Conservation (phyloP, 345 rosid genomes). For the Mangifera indica region DNA sequence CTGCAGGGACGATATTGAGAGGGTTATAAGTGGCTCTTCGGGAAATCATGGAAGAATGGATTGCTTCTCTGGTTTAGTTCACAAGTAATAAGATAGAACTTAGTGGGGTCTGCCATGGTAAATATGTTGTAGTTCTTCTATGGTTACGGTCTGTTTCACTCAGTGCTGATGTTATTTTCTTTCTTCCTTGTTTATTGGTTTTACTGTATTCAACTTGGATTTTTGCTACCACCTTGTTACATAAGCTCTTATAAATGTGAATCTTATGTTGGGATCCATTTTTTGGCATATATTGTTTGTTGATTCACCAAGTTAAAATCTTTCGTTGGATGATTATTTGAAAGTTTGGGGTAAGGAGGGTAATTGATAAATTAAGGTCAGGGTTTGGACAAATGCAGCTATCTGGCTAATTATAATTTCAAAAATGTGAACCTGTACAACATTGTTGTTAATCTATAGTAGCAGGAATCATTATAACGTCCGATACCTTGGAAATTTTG, state of each 20-base stretch:
- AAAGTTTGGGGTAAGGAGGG: too few species aligned
- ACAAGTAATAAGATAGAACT: neutral
- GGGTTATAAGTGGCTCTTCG: neutral
- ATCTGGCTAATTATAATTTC: too few species aligned
- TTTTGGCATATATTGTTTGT: neutral
- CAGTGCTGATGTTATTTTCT: neutral
- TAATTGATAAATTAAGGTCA: too few species aligned
- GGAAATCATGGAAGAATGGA: neutral
- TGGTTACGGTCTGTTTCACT: neutral
- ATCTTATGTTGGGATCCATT: neutral
- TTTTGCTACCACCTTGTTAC: neutral
- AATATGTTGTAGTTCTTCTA: neutral
- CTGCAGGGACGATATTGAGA: conserved; percentile 43
- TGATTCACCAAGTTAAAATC: too few species aligned
- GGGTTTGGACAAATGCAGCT: too few species aligned
- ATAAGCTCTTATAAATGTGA: neutral
- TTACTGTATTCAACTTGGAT: neutral
- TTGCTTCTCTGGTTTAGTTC: neutral
- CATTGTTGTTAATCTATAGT: too few species aligned
- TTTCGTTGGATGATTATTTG: neutral
- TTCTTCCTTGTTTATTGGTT: neutral
- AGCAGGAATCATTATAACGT: too few species aligned
- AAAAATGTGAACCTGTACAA: too few species aligned
- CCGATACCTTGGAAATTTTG: too few species aligned
- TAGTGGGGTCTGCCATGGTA: conserved; percentile 5